Evolutionary conservation across 2,329 filamentous ascomycete genomes (phyloP).

Genomic region (Pseudogymnoascus sp.): DNA sequence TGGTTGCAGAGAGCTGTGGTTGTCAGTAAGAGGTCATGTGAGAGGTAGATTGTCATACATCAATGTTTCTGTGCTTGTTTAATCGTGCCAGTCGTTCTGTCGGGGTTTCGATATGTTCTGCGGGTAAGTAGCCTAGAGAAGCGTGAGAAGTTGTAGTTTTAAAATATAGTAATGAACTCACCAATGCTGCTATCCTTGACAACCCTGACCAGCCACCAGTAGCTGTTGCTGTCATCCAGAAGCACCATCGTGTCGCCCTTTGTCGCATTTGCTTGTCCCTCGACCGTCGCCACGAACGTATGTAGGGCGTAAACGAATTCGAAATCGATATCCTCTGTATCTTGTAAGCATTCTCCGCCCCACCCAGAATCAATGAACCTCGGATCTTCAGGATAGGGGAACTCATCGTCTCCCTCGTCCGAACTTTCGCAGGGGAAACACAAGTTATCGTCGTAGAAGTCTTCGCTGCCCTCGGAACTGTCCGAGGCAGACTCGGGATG

Average conservation of each 20-base stretch:
- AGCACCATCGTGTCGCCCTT: constrained; percentile 99
- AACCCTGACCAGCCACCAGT: constrained; percentile 97
- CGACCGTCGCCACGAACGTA: constrained; percentile 94
- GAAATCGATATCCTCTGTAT: constrained; percentile 98
- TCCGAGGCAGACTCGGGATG: constrained; percentile 18
- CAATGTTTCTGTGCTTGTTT: constrained; percentile 97
- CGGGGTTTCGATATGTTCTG: constrained; percentile 96
- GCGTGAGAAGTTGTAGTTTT: not conserved
- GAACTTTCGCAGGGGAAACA: constrained; percentile 39
- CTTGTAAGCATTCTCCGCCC: constrained; percentile 78
- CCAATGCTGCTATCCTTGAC: constrained; percentile 96
- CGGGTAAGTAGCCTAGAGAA: constrained; percentile 75
- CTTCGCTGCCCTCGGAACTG: constrained; percentile 24
- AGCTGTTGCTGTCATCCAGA: constrained; percentile 96
- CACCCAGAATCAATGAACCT: constrained; percentile 65
- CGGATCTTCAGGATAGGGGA: constrained; percentile 42
- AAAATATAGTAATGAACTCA: constrained; percentile 29
- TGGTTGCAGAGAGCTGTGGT: constrained; percentile 55
- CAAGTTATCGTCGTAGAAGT: constrained; percentile 26
- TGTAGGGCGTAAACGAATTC: constrained; percentile 98
- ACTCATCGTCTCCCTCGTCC: constrained; percentile 55
- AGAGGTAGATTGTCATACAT: constrained; percentile 50
- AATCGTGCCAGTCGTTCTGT: constrained; percentile 87
- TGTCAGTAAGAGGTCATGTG: constrained; percentile 11
- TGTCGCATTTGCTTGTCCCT: constrained; percentile 95